Base-by-base conservation (phyloP, 192 early-diverging fungal genomes). In the Pecoramyces ruminantium region DNA sequence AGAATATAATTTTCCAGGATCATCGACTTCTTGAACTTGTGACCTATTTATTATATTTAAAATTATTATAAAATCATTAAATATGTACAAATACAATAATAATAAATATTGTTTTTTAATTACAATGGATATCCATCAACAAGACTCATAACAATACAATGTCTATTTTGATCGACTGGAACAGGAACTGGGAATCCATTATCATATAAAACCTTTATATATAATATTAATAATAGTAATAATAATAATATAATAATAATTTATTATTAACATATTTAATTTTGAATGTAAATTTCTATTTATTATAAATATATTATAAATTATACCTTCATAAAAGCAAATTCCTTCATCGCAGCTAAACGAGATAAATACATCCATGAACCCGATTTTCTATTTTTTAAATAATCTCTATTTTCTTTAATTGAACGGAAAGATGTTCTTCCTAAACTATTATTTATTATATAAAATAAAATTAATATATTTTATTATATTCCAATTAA, bases 301-400 rank as follows among this genome's bases (percentile, higher is more conserved):
- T 34, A 34, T 84, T 25, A 18, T 25, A 51, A 18, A 83, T 38
- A 27, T 13, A 21, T n/a, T n/a, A n/a, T 12, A 30, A 40, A 12
- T 13, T 80, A 82, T 27, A 95, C 95, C 87, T 97, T 95, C 98
- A 99, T 99, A 83, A 99, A 99, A 13, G 97, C 97, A 83, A 88
- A 98, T 86, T 99, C 98, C 83, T 98, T 98, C 90, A 92, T 95
- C 3, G 98, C 97, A 0, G 98, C 97, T 83, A 99, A 89, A 28
- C 96, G 92, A 18, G 98, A 97, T 93, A 99, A 93, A 88, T 99
- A 99, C 89, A 98, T 93, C 98, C 98, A 99, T 11, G 96, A 97
- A 21, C 95, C 93, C n/a, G 95, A 93, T 82, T 96, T 93, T 30
- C 95, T 91, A 81, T 95, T 94, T 79, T 94, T 91, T 78, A 99